These are phyloP conservation scores for Suillus decipiens DNA, from an alignment of 768 basidiomycete genomes.

Conservation along the genomic window DNA sequence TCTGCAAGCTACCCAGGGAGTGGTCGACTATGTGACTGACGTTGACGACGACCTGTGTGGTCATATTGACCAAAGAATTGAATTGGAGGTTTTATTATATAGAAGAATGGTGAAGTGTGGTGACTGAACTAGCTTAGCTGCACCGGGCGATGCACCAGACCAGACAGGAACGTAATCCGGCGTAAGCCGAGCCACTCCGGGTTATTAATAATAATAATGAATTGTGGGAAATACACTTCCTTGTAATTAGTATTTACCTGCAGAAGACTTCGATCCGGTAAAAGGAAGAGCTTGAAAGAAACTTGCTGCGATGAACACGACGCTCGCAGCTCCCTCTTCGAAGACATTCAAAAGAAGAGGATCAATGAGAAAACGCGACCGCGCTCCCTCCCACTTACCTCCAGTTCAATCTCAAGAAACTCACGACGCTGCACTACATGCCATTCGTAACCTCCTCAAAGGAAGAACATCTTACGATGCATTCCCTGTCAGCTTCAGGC, in stretches of 20 bases:
- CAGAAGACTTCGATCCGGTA: not conserved
- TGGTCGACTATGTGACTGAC: constrained; percentile 6
- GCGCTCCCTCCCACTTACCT: constrained; percentile 61
- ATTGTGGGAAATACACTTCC: constrained; percentile 12
- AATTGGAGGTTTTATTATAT: not conserved
- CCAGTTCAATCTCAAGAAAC: constrained; percentile 52
- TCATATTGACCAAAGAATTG: constrained; percentile 12
- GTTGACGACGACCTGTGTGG: constrained; percentile 10
- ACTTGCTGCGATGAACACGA: constrained; percentile 41
- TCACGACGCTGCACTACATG: constrained; percentile 67
- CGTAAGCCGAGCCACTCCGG: constrained; percentile 4
- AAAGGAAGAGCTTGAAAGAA: constrained; percentile 5
- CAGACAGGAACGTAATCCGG: constrained; percentile 22
- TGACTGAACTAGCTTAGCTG: constrained; percentile 6
- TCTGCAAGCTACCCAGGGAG: constrained; percentile 8
- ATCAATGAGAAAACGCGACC: constrained; percentile 61
- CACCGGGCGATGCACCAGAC: not conserved
- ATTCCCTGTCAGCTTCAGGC: constrained; percentile 93
- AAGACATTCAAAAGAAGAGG: constrained; percentile 51
- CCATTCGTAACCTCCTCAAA: constrained; percentile 82
- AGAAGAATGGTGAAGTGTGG: not conserved
- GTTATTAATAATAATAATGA: not conserved
- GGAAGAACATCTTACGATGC: constrained; percentile 92
- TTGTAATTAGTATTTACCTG: not conserved
- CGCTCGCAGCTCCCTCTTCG: constrained; percentile 45